Evolutionary conservation across 805 yeast genomes (phyloP).

Genomic region (Wickerhamiella sergipiensis): DNA sequence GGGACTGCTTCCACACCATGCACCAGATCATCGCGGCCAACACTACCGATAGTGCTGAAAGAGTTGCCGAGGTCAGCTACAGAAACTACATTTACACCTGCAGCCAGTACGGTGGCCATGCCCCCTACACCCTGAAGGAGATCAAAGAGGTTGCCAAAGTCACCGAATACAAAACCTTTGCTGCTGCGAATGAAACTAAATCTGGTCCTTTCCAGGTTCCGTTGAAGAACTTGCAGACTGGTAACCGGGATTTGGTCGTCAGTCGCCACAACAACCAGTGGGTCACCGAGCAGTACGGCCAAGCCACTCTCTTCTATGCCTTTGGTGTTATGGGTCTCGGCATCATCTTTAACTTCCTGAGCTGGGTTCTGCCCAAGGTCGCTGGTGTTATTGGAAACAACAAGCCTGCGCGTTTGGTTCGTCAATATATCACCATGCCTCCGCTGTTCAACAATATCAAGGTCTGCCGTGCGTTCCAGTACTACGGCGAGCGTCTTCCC

Average conservation of each 20-base stretch:
- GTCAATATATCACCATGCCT: not conserved
- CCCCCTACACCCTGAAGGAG: not conserved
- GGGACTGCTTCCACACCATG: not conserved
- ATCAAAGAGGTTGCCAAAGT: not conserved
- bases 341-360: constrained; percentile 1
- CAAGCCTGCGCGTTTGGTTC: too few relatives aligned
- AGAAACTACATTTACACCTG: not conserved
- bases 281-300: constrained; percentile 1
- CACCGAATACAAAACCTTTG: not conserved
- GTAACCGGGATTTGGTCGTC: not conserved
- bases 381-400: not conserved
- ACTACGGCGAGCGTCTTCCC: constrained; percentile 3
- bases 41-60: not conserved
- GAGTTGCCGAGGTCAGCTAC: not conserved
- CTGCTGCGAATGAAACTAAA: not conserved
- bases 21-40: not conserved
- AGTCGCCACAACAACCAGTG: not conserved
- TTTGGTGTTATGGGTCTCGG: constrained; percentile 3
- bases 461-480: not conserved
- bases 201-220: not conserved
- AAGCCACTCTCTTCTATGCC: constrained; percentile 3
- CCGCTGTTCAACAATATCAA: not conserved
- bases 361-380: constrained; percentile 4
- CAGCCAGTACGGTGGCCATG: not conserved
- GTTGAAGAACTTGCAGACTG: not conserved